Base-by-base conservation (phyloP, 2,329 filamentous ascomycete genomes). In the Sporothrix pallida region DNA sequence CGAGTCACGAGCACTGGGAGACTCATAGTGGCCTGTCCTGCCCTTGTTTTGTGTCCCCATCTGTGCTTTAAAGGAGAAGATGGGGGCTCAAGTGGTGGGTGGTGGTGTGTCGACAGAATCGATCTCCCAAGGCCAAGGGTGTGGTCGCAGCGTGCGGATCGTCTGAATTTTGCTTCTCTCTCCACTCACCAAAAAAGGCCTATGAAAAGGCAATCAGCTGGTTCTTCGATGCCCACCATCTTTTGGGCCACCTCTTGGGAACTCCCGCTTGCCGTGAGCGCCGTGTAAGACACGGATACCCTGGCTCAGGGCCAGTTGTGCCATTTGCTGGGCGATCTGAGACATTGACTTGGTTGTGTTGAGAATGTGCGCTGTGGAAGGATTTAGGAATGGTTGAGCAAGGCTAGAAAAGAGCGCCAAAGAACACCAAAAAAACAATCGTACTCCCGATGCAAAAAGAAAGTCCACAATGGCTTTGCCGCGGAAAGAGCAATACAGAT, bases 141-240 rank as follows among this genome's bases (percentile, higher is more conserved):
- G 46, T 68, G 46, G 46, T 68, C 65, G 48, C 65, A 52, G 65
- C 67, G 48, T 68, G 62, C 37, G 63, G 63, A 72, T 72, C 71
- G 62, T 72, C 71, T 60, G 71, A 72, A 72, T 68, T 68, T n/a
- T 9, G 67, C 31, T 37, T 37, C 67, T 20, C 10, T 23, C 65
- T 23, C 8, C 48, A 13, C 15, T 54, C 10, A 0, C 6, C 2
- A n/a, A 54, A 31, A 54, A 7, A 23, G 3, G 12, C 8, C 42
- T 9, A 20, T 20, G 60, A 52, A 23, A 42, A 69, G 6, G 20
- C 31, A 37, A 37, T 37, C 31, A 26, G 48, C 26, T 42, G 15
- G 42, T 26, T 50, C 15, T 26, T 10, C 17, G 48, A 10, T 42
- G 70, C 58, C 70, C 70, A 65, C 70, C 70, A 52, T 65, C 58